Evolutionary conservation across 1,284 basidiomycete genomes (phyloP).

Genomic region (Pholiota adiposa): DNA sequence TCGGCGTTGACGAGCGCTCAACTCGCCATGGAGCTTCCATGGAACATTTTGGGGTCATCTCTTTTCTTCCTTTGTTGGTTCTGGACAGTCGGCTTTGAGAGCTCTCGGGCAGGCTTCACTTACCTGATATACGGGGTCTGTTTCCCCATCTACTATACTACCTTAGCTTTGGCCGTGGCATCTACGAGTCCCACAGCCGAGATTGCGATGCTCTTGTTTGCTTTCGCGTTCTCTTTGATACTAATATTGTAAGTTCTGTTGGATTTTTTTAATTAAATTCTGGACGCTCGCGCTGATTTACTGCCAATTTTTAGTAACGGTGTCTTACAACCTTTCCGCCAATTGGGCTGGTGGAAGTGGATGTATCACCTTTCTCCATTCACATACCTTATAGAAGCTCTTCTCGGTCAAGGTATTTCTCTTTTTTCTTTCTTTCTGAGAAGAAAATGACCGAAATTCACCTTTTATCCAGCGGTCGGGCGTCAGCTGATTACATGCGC

Average conservation of each 20-base stretch:
- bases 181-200: conserved; percentile 44
- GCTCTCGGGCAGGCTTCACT: conserved; percentile 57
- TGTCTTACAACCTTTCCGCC: conserved; percentile 58
- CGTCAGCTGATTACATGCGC: conserved; percentile 39
- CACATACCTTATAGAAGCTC: conserved; percentile 61
- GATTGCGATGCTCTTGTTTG: conserved; percentile 55
- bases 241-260: conserved; percentile 57
- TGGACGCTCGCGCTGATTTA: too few species aligned
- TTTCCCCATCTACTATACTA: conserved; percentile 64
- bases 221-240: conserved; percentile 63
- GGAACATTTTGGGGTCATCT: conserved; percentile 63
- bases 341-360: conserved; percentile 71
- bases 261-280: conserved; percentile 8
- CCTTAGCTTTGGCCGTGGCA: conserved; percentile 42
- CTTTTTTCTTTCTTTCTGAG: not conserved
- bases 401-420: conserved; percentile 41
- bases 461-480: conserved; percentile 34
- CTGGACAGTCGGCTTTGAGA: conserved; percentile 69
- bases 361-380: conserved; percentile 74
- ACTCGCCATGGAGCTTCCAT: conserved; percentile 66
- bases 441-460: not conserved
- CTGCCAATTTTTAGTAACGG: conserved; percentile 38
- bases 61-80: conserved; percentile 73
- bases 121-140: conserved; percentile 55
- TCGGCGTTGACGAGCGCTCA: conserved; percentile 69